Evolutionary conservation across 352 stramenopile species (phyloP).

Genomic region (Phytophthora pistaciae): DNA sequence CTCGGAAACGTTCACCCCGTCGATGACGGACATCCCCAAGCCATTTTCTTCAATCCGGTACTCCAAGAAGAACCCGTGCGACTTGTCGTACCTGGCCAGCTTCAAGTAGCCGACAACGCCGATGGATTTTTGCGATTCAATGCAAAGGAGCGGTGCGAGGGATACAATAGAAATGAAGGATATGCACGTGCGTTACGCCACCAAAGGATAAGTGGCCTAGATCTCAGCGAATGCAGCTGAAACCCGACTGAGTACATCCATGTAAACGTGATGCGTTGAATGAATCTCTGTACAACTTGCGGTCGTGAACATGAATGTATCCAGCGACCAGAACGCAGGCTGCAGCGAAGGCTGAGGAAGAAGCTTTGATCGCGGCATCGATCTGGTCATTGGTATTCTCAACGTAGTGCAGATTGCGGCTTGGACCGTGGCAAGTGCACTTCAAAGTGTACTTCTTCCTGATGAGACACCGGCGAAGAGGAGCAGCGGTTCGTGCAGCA

Average conservation of each 20-base stretch:
- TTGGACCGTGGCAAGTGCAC: neutral
- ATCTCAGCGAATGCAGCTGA: conserved; percentile 10
- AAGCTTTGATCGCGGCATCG: conserved; percentile 11
- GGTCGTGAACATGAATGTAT: conserved; percentile 6
- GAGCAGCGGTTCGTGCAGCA: conserved; percentile 5
- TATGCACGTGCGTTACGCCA: neutral
- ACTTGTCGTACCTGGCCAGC: conserved; percentile 62
- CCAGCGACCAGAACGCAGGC: conserved; percentile 17
- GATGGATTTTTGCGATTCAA: conserved; percentile 2
- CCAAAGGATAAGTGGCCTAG: neutral
- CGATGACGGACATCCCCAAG: conserved; percentile 10
- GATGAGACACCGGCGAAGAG: conserved; percentile 7
- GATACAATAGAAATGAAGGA: conserved; percentile 12
- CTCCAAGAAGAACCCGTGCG: conserved; percentile 49
- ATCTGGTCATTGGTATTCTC: conserved; percentile 7
- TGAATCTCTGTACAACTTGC: neutral
- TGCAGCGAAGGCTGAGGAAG: conserved; percentile 9
- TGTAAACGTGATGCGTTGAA: conserved; percentile 2
- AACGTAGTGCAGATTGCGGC: conserved; percentile 7
- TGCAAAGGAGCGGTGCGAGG: conserved; percentile 9
- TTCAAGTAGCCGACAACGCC: conserved; percentile 50
- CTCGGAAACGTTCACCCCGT: conserved; percentile 7
- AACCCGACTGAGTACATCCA: conserved; percentile 17
- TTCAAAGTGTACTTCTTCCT: neutral
- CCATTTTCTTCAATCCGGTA: conserved; percentile 29